A percentile compares a stretch with the other conserved stretches of the same genome.
phyloP scores from a whole-genome alignment of 192 early-diverging fungal genomes.

The Coemansia guatemalensis region DNA sequence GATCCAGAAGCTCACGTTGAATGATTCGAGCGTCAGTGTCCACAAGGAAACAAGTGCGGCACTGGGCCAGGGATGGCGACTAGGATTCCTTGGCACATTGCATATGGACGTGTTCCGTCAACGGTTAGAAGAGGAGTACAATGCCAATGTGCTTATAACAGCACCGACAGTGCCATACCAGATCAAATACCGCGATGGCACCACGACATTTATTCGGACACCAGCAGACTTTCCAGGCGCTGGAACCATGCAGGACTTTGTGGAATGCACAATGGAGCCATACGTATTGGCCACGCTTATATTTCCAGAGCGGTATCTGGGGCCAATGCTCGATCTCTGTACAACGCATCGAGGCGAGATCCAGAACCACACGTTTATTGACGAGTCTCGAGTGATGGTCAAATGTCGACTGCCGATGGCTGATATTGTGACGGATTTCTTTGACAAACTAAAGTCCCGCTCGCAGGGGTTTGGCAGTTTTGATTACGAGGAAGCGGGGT shows the following conservation, averaged over 20 bases:
- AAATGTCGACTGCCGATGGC: slow-evolving; percentile 87
- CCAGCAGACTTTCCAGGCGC: slow-evolving; percentile 90
- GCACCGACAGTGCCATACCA: slow-evolving; percentile 89
- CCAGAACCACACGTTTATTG: slow-evolving; percentile 84
- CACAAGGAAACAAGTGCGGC: slow-evolving; percentile 82
- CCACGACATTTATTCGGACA: slow-evolving; percentile 63
- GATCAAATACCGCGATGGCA: slow-evolving; percentile 50
- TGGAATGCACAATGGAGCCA: slow-evolving; percentile 78
- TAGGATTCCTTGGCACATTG: slow-evolving; percentile 93
- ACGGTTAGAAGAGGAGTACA: slow-evolving; percentile 91
- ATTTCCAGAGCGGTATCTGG: slow-evolving; percentile 80
- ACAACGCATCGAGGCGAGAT: slow-evolving; percentile 74
- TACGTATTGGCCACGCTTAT: slow-evolving; percentile 92
- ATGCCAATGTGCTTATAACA: slow-evolving; percentile 87
- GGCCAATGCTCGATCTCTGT: slow-evolving; percentile 73
- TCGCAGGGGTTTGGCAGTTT: slow-evolving; percentile 84
- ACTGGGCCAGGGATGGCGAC: slow-evolving; percentile 92
- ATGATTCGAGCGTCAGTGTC: slow-evolving; percentile 89
- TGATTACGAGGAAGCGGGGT: slow-evolving; percentile 95
- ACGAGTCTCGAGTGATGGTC: slow-evolving; percentile 80
- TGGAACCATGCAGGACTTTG: slow-evolving; percentile 62
- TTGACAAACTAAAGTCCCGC: slow-evolving; percentile 88
- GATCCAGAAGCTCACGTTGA: slow-evolving; percentile 90
- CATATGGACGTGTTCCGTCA: slow-evolving; percentile 99
- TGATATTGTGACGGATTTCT: slow-evolving; percentile 95